These are phyloP conservation scores for Pseudopediastrum boryanum DNA, from an alignment of 139 green algal species.

Conservation along the genomic window DNA sequence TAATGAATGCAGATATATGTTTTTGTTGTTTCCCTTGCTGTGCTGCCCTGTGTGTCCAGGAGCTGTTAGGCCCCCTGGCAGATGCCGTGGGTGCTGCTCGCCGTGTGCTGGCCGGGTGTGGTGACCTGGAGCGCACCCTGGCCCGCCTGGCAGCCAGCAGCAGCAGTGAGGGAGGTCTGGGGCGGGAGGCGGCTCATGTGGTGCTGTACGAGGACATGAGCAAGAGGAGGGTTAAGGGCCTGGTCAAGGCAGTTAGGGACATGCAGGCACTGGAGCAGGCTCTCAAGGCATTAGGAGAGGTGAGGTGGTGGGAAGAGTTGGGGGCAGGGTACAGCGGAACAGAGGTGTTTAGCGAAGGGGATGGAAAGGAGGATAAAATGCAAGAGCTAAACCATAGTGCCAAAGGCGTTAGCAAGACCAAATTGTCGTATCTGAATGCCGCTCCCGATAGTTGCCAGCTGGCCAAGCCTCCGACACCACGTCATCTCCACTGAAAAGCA, in stretches of 20 bases:
- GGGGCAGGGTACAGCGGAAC: background rate
- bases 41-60: too few species aligned
- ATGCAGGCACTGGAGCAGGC: conserved; percentile 52
- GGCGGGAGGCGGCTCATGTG: conserved; percentile 81
- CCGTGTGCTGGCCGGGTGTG: conserved; percentile 59
- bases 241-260: conserved; percentile 67
- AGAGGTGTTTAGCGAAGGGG: too few species aligned
- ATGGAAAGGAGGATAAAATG: too few species aligned
- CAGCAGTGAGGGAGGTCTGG: conserved; percentile 39
- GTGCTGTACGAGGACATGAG: conserved; percentile 95
- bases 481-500: too few species aligned
- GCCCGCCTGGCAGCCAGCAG: conserved; percentile 71
- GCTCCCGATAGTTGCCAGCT: too few species aligned
- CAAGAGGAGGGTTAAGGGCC: conserved; percentile 52
- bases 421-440: too few species aligned
- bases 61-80: conserved; percentile 57
- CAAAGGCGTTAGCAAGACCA: too few species aligned
- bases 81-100: conserved; percentile 66
- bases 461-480: too few species aligned
- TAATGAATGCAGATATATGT: too few species aligned
- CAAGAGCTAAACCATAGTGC: too few species aligned
- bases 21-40: too few species aligned
- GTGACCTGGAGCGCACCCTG: conserved; percentile 90
- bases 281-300: conserved; percentile 28
- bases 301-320: background rate